phyloP scores from a whole-genome alignment of 2,329 filamentous ascomycete genomes.

The Ilyonectria robusta region DNA sequence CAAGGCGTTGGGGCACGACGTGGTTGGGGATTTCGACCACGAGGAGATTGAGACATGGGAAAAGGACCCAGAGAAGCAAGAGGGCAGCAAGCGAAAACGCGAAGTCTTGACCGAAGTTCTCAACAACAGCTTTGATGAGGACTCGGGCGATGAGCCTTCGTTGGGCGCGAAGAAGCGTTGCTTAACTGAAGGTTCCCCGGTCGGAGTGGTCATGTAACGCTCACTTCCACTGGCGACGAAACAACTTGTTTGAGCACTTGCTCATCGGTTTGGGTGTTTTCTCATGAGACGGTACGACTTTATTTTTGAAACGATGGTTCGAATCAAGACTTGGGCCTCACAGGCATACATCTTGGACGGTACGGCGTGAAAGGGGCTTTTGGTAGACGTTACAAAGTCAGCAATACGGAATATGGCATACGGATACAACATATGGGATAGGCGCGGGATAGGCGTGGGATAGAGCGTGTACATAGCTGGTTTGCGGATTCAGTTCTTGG shows the following conservation, averaged over 20 bases:
- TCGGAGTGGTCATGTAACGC: conserved; percentile 51
- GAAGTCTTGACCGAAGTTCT: conserved; percentile 55
- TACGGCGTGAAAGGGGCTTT: conserved; percentile 13
- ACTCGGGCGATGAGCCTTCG: conserved; percentile 51
- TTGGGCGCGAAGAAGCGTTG: conserved; percentile 53
- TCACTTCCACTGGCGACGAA: neutral
- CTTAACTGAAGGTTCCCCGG: conserved; percentile 47
- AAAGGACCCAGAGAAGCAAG: conserved; percentile 53
- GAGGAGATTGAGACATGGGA: conserved; percentile 63
- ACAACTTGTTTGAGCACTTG: conserved; percentile 18
- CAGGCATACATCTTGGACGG: conserved; percentile 23
- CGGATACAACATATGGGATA: conserved; percentile 1
- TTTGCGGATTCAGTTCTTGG: conserved; percentile 1
- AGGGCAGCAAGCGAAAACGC: conserved; percentile 52
- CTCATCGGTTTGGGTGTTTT: neutral
- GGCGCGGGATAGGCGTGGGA: conserved; percentile 7
- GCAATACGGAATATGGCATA: conserved; percentile 13
- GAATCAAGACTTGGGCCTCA: conserved; percentile 27
- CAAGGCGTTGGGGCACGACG: conserved; percentile 65
- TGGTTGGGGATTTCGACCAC: conserved; percentile 60
- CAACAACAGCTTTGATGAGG: conserved; percentile 59
- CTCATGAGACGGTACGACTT: conserved; percentile 29
- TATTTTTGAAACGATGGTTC: conserved; percentile 21
- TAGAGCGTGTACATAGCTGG: conserved; percentile 25
- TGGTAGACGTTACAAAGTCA: conserved; percentile 16